Percentiles rank a stretch among this genome's conserved stretches.
These are phyloP conservation scores for Shiraia sp. DNA, from an alignment of 2,329 filamentous ascomycete genomes.

Conservation along the genomic window DNA sequence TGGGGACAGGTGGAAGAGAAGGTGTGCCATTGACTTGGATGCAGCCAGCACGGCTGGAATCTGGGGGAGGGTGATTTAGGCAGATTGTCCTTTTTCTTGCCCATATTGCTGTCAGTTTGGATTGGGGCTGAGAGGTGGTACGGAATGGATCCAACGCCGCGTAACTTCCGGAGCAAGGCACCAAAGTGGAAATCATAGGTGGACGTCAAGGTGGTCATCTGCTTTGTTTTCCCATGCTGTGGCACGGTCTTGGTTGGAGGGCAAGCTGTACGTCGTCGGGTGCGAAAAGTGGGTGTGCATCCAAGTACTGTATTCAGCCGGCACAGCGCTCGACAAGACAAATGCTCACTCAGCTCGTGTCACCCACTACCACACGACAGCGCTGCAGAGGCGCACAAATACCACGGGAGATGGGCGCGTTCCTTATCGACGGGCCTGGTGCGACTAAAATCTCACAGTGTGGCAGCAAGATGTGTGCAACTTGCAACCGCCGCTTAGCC, in stretches of 20 bases:
- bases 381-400: slow-evolving; percentile 3
- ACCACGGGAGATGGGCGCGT: slow-evolving; percentile 7
- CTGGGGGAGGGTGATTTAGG: slow-evolving; percentile 4
- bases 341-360: slow-evolving; percentile 10
- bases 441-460: too few relatives aligned
- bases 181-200: slow-evolving; percentile 4
- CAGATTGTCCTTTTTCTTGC: slow-evolving; percentile 4
- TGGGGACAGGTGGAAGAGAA: too few relatives aligned
- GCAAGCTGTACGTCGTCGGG: not conserved
- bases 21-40: too few relatives aligned
- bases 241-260: too few relatives aligned
- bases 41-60: too few relatives aligned
- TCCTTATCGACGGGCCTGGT: slow-evolving; percentile 9
- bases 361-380: slow-evolving; percentile 10
- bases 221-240: too few relatives aligned
- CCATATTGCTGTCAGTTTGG: slow-evolving; percentile 10
- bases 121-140: too few relatives aligned
- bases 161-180: slow-evolving; percentile 6
- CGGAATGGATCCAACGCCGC: slow-evolving; percentile 9
- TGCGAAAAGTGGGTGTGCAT: too few relatives aligned
- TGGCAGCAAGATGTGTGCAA: too few relatives aligned
- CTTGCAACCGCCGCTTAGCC: slow-evolving; percentile 7
- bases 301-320: too few relatives aligned
- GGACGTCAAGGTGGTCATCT: too few relatives aligned
- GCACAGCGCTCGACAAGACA: not conserved